Conservation (phyloP, 352 stramenopile species). For the Albugo candida region DNA sequence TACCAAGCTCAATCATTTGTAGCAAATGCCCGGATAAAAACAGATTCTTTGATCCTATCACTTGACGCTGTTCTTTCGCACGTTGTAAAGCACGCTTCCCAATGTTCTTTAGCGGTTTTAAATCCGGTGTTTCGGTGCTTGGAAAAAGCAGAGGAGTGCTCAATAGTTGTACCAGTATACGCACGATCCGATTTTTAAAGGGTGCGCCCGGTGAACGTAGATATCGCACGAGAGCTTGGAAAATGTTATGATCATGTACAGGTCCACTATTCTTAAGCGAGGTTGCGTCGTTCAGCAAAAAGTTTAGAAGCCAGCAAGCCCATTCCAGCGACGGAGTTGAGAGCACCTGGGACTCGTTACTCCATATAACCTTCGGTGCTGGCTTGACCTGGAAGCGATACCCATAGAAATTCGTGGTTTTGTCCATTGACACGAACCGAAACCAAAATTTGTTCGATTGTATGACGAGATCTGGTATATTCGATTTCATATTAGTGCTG, state of each 20-base stretch:
- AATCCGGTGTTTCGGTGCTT: conserved; percentile 26
- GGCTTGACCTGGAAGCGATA: conserved; percentile 71
- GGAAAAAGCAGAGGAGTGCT: conserved; percentile 40
- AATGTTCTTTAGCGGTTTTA: conserved; percentile 42
- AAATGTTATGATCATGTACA: conserved; percentile 69
- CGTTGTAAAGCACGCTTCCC: conserved; percentile 29
- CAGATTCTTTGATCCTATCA: conserved; percentile 25
- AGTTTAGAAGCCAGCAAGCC: conserved; percentile 69
- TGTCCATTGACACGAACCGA: conserved; percentile 54
- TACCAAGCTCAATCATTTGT: conserved; percentile 56
- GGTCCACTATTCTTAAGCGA: conserved; percentile 39
- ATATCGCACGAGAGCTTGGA: conserved; percentile 59
- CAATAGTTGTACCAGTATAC: conserved; percentile 56
- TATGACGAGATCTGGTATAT: conserved; percentile 45
- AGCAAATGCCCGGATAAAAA: conserved; percentile 62
- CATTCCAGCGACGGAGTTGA: conserved; percentile 59
- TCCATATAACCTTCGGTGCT: conserved; percentile 60
- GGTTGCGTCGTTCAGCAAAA: conserved; percentile 54
- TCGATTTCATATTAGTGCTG: conserved; percentile 16
- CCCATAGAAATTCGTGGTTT: conserved; percentile 32
- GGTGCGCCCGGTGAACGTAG: conserved; percentile 52
- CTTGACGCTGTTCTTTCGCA: conserved; percentile 19
- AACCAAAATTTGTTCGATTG: conserved; percentile 71
- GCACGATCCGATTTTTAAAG: conserved; percentile 60
- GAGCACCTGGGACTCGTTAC: conserved; percentile 59